Conservation (phyloP, 2,329 filamentous ascomycete genomes). For the Ceratocystis albifundus region DNA sequence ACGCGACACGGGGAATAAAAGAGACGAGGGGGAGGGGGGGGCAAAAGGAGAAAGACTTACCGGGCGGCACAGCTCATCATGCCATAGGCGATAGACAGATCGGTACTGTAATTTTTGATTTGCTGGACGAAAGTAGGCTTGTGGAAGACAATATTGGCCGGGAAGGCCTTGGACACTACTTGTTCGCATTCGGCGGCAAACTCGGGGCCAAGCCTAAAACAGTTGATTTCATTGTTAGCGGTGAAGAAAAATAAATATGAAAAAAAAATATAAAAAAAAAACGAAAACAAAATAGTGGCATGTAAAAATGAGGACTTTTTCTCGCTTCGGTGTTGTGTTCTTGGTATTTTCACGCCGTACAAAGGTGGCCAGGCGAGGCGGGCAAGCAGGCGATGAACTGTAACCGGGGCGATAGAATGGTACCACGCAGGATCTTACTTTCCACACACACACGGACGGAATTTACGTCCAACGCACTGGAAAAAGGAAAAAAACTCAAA, state of each 20-base stretch:
- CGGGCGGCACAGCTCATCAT: slow-evolving; percentile 46
- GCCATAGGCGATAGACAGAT: slow-evolving; percentile 46
- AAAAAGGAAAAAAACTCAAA: neutral
- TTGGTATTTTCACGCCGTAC: neutral
- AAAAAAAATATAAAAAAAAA: neutral
- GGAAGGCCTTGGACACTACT: slow-evolving; percentile 49
- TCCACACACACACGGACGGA: neutral
- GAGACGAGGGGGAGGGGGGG: slow-evolving; percentile 15
- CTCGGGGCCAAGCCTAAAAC: slow-evolving; percentile 42
- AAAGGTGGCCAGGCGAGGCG: neutral
- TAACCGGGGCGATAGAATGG: neutral
- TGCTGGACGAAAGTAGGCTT: slow-evolving; percentile 51
- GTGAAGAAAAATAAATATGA: slow-evolving; percentile 21
- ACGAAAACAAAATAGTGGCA: neutral
- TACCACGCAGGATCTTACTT: neutral
- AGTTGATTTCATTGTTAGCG: slow-evolving; percentile 24
- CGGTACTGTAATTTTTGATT: slow-evolving; percentile 45
- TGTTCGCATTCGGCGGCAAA: slow-evolving; percentile 48
- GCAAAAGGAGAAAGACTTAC: slow-evolving; percentile 34
- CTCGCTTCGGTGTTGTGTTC: neutral
- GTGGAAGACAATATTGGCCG: slow-evolving; percentile 51
- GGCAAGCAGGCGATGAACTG: neutral
- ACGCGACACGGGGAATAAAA: slow-evolving; percentile 23
- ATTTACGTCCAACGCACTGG: neutral
- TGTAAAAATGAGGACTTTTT: neutral